Evolutionary conservation across 108 stramenopile genomes (phyloP), one percentile per base, ranked within the genome.

Genomic region (Chaetoceros tenuissimus): DNA sequence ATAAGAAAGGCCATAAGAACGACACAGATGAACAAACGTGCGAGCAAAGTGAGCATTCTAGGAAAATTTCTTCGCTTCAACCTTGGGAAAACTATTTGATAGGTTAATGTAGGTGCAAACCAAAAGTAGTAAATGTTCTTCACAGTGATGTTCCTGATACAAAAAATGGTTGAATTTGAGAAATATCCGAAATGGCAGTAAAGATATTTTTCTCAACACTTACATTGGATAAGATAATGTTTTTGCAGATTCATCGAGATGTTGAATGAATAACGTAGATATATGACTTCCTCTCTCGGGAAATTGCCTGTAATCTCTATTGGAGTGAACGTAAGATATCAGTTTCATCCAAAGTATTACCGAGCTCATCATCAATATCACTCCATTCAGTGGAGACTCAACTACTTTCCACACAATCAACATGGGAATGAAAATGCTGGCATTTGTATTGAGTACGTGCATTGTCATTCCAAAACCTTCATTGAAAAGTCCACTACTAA

Each of bases 71-170:
- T 64, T 46, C 58, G 58, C 5, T 73, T 77, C 0, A 73, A 61
- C 57, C 71, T 67, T 5, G 89, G 89, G 57, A 85, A 91, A 0
- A 81, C 85, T 48, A 91, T 87, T 48, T 91, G 89, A 48, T 91
- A 91, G 1, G 89, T 91, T 31, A 91, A 51, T 20, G 89, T 87
- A n/a, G 89, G 89, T 16, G 89, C 85, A 28, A 77, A 70, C 89
- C 85, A 87, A 71, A 87, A 91, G 72, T 85, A 91, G 57, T 81
- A 84, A 8, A 91, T 75, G 64, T 91, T 85, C 19, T 60, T 23
- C 24, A 91, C 55, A 0, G 82, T 81, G 13, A 91, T 59, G 67
- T 90, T 90, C 2, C 64, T 69, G 51, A 29, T 18, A 23, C 1
- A 48, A 3, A 20, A 46, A 28, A 3, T 5, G 1, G n/a, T n/a